phyloP scores from a whole-genome alignment of 1,284 basidiomycete species.

The Melanopsichium pennsylvanicum region DNA sequence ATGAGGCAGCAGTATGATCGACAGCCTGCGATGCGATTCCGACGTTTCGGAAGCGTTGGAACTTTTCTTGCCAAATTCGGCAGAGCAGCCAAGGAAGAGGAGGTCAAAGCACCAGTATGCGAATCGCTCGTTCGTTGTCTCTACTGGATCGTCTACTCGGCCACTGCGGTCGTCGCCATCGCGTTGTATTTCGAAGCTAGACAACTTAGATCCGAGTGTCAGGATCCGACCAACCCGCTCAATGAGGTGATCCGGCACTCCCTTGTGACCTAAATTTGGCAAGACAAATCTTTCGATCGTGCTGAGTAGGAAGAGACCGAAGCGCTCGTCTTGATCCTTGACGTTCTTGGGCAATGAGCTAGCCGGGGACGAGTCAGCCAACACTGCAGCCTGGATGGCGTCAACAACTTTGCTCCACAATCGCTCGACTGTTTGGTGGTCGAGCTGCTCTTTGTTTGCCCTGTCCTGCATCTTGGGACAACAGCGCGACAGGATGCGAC shows the following conservation, averaged over 20 bases:
- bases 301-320: conserved; percentile 72
- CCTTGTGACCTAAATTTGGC: conserved; percentile 75
- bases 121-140: conserved; percentile 79
- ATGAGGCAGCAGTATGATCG: conserved; percentile 12
- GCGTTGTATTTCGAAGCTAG: conserved; percentile 58
- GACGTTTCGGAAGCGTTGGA: not conserved
- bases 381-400: conserved; percentile 79
- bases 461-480: conserved; percentile 29
- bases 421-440: conserved; percentile 74
- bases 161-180: conserved; percentile 11
- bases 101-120: conserved; percentile 94
- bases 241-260: conserved; percentile 79
- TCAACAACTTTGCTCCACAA: conserved; percentile 88
- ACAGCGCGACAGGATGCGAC: conserved; percentile 24
- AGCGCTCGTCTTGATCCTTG: conserved; percentile 81
- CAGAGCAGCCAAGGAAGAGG: conserved; percentile 79
- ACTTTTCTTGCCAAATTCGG: not conserved
- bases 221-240: conserved; percentile 77
- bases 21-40: conserved; percentile 7
- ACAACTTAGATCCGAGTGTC: conserved; percentile 78
- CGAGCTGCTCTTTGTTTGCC: conserved; percentile 67
- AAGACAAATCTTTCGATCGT: conserved; percentile 78
- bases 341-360: conserved; percentile 70
- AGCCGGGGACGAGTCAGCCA: conserved; percentile 78
- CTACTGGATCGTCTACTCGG: conserved; percentile 41